Base-by-base conservation (phyloP, 306 rosid species). In the Styphnolobium japonicum region DNA sequence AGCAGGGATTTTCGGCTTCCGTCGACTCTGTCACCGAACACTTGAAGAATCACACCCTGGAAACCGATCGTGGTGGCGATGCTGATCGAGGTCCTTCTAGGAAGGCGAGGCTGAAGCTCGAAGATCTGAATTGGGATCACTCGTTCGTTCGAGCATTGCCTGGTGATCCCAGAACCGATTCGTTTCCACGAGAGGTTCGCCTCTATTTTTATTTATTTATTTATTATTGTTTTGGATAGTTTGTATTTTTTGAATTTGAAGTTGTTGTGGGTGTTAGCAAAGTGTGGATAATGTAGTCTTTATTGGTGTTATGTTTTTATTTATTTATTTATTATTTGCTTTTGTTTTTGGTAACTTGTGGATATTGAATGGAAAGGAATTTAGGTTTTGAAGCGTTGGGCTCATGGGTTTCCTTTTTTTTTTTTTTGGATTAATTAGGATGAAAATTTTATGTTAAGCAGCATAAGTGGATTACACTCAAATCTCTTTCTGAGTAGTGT, bases 81-180 rank as follows among this genome's bases (percentile, higher is more conserved):
- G 73, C 48, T 10, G 75, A 64, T 53, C 22, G 23, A 3, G 55
- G 66, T 25, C 49, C 31, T 60, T 9, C 51, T 25, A 70, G 27
- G 71, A 61, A 37, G 18, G 70, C 43, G 1, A 34, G 76, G 48
- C 43, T 61, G 80, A 89, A 67, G 68, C 99, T 95, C 22, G 83
- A 95, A 75, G 94, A 90, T 91, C 97, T 95, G 39, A 89, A 83
- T 73, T 96, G 99, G 99, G 97, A 96, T 27, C 84, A 96, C 77
- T 91, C 99, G 2, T 93, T 96, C 14, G 91, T 89, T 1, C 67
- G 92, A 49, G 87, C 70, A 40, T 79, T 96, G 53, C 98, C 99
- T 19, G 82, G 89, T 43, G 99, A 95, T 89, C 93, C 92, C 7
- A 85, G 93, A 55, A 79, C 91, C 62, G 98, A 95, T 79, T 62